phyloP scores from a whole-genome alignment of 495 filamentous ascomycete species.

The Copromyces sp. region DNA sequence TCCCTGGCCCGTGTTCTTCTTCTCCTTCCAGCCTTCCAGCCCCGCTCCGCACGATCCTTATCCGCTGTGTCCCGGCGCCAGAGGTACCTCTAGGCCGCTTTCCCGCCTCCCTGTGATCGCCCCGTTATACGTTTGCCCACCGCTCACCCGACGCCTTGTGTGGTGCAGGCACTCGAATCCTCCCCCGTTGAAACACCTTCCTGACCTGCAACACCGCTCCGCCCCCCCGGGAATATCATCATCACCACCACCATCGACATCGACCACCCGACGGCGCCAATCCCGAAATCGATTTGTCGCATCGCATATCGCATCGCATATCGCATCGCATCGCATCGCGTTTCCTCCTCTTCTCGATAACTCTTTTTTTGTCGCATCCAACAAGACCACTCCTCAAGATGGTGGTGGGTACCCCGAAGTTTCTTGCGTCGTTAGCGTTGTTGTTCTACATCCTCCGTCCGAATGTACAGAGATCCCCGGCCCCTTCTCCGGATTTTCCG shows the following conservation, averaged over 20 bases:
- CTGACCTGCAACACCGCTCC: background rate
- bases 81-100: background rate
- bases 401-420: constrained; percentile 30
- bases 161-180: background rate
- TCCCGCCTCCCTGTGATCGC: background rate
- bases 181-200: background rate
- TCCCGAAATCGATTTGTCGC: background rate
- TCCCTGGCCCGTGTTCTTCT: background rate
- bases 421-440: constrained; percentile 1
- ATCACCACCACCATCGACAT: background rate
- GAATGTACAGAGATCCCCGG: background rate
- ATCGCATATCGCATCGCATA: background rate
- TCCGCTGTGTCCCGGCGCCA: background rate
- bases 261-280: background rate
- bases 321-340: background rate
- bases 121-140: background rate
- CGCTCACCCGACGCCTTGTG: background rate
- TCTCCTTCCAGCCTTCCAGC: background rate
- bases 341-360: background rate
- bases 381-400: constrained; percentile 20
- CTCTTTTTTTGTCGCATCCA: background rate
- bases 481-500: background rate
- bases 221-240: background rate
- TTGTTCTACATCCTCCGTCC: background rate
- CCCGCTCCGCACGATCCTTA: background rate